Percentiles rank a stretch among this genome's conserved stretches.
Evolutionary conservation across 2,329 filamentous ascomycete genomes (phyloP).

Genomic region (Venturia nashicola): DNA sequence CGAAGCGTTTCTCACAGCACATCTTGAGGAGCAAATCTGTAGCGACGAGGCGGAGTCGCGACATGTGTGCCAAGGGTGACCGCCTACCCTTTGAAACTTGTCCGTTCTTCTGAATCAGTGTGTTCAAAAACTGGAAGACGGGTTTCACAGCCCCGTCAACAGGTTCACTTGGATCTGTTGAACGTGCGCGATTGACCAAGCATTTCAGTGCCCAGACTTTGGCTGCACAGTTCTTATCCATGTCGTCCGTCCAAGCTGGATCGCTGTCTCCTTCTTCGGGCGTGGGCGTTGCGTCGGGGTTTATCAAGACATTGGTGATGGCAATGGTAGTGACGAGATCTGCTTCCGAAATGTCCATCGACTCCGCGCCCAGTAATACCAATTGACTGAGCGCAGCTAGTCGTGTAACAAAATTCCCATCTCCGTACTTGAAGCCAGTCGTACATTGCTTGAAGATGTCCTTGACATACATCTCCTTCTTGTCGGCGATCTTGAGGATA

Average conservation of each 20-base stretch:
- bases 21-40: conserved; percentile 73
- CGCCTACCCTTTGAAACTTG: conserved; percentile 60
- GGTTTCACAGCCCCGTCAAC: conserved; percentile 44
- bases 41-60: conserved; percentile 69
- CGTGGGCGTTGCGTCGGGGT: conserved; percentile 44
- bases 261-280: conserved; percentile 38
- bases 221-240: conserved; percentile 71
- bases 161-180: conserved; percentile 35
- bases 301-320: conserved; percentile 60
- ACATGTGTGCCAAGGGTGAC: conserved; percentile 66
- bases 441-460: conserved; percentile 69
- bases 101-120: conserved; percentile 61
- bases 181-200: conserved; percentile 73
- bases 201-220: conserved; percentile 78
- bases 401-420: conserved; percentile 61
- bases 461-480: conserved; percentile 73
- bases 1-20: conserved; percentile 62
- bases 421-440: conserved; percentile 60
- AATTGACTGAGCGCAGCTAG: conserved; percentile 62
- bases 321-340: conserved; percentile 61
- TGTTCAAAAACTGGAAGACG: conserved; percentile 69
- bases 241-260: conserved; percentile 35
- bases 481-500: conserved; percentile 63
- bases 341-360: conserved; percentile 55
- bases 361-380: conserved; percentile 59